Conservation (phyloP, 768 basidiomycete species). For the Kwoniella shandongensis region DNA sequence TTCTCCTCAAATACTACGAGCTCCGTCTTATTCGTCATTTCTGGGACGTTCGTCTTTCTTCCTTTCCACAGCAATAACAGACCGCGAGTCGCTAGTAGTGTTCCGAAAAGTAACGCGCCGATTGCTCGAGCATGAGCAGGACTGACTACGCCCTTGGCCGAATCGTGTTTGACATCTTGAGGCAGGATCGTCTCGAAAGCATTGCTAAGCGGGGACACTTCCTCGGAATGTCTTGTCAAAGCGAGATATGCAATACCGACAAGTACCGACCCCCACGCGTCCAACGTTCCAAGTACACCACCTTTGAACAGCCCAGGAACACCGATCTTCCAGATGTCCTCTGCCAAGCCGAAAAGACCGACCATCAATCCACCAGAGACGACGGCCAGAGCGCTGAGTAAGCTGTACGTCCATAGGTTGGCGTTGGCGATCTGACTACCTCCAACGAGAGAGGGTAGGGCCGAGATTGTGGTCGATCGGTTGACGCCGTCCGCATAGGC, state of each 20-base stretch:
- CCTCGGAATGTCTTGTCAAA: slow-evolving; percentile 12
- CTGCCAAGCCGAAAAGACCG: slow-evolving; percentile 21
- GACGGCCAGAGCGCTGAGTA: slow-evolving; percentile 31
- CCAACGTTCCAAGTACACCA: slow-evolving; percentile 29
- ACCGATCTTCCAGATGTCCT: slow-evolving; percentile 30
- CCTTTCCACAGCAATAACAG: slow-evolving; percentile 13
- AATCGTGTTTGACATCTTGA: slow-evolving; percentile 12
- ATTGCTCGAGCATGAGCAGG: slow-evolving; percentile 27
- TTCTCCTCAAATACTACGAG: slow-evolving; percentile 9
- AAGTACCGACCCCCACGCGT: slow-evolving; percentile 32
- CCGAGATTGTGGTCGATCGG: slow-evolving; percentile 31
- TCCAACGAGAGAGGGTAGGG: slow-evolving; percentile 17
- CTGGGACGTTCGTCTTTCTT: slow-evolving; percentile 6
- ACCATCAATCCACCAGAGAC: slow-evolving; percentile 35
- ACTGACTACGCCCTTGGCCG: slow-evolving; percentile 1
- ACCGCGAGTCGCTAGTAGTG: slow-evolving; percentile 22
- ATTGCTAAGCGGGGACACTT: slow-evolving; percentile 10
- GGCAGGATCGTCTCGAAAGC: slow-evolving; percentile 17
- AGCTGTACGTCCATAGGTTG: slow-evolving; percentile 20
- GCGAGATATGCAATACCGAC: slow-evolving; percentile 25
- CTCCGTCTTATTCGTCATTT: slow-evolving; percentile 18
- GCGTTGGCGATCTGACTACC: background rate
- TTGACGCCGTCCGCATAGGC: slow-evolving; percentile 36
- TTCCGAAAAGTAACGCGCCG: slow-evolving; percentile 27
- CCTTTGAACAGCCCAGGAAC: slow-evolving; percentile 30